These are phyloP conservation scores for Apiotrichum brassicae DNA, from an alignment of 1,284 basidiomycete genomes.

Conservation along the genomic window DNA sequence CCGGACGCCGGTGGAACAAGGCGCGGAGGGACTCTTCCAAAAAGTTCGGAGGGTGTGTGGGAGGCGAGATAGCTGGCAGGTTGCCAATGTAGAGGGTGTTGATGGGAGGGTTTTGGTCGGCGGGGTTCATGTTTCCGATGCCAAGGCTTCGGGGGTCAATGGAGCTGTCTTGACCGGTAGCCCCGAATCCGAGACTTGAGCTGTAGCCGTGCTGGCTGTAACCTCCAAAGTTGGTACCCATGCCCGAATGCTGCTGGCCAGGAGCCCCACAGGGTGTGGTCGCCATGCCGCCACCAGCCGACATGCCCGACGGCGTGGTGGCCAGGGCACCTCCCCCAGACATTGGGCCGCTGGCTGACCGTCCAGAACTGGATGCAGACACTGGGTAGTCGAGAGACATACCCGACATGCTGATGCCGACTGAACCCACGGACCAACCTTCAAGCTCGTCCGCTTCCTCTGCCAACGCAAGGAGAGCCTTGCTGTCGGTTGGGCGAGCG, in stretches of 20 bases:
- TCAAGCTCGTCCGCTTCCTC: slow-evolving; percentile 47
- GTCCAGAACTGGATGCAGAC: slow-evolving; percentile 2
- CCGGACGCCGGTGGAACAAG: slow-evolving; percentile 69
- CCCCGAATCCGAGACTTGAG: slow-evolving; percentile 9
- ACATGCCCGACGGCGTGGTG: background rate
- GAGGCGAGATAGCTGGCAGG: slow-evolving; percentile 66
- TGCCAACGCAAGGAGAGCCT: slow-evolving; percentile 44
- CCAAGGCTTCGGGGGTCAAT: slow-evolving; percentile 18
- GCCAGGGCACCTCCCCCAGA: slow-evolving; percentile 3
- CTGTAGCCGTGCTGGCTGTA: slow-evolving; percentile 8
- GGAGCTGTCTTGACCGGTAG: slow-evolving; percentile 2
- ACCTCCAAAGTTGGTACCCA: slow-evolving; percentile 4
- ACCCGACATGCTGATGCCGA: slow-evolving; percentile 27
- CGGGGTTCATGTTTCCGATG: slow-evolving; percentile 51
- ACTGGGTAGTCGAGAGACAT: slow-evolving; percentile 18
- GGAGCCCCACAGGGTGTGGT: background rate
- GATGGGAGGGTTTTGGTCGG: slow-evolving; percentile 78
- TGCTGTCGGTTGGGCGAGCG: slow-evolving; percentile 36
- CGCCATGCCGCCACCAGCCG: background rate
- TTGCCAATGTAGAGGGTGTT: slow-evolving; percentile 95
- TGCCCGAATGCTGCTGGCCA: slow-evolving; percentile 5
- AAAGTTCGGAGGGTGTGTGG: slow-evolving; percentile 61
- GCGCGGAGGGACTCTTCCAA: slow-evolving; percentile 78
- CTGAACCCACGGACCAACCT: slow-evolving; percentile 38
- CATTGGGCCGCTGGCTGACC: slow-evolving; percentile 1